Percentiles rank a stretch among this genome's conserved stretches.
Conservation (phyloP, 768 basidiomycete genomes). For the Imleria badia region DNA sequence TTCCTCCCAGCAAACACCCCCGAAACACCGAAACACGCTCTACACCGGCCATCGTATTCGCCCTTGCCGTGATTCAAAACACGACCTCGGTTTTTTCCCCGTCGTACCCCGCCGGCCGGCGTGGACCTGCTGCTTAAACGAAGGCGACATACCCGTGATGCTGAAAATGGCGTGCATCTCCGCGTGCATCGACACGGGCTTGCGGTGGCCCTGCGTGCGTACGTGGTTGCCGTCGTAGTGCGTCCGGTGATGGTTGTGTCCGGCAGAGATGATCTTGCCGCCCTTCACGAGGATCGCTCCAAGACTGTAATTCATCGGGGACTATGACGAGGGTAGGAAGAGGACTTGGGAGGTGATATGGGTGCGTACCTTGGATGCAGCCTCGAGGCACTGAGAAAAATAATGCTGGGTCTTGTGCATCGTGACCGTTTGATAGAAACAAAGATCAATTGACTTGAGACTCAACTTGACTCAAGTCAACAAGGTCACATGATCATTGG, state of each 20-base stretch:
- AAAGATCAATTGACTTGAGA: no score
- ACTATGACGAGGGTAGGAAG: background rate
- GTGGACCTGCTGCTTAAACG: slow-evolving; percentile 6
- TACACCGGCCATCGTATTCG: background rate
- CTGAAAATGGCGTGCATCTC: slow-evolving; percentile 5
- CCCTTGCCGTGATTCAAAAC: background rate
- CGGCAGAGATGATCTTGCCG: background rate
- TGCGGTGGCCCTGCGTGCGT: background rate
- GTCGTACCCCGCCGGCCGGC: background rate
- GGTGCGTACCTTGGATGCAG: background rate
- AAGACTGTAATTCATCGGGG: background rate
- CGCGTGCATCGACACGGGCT: slow-evolving; percentile 2
- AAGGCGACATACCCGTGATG: slow-evolving; percentile 2
- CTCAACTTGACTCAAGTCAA: background rate
- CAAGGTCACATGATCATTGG: background rate
- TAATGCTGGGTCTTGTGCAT: slow-evolving; percentile 5
- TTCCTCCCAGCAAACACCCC: no score
- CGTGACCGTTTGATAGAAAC: background rate
- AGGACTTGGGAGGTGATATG: background rate
- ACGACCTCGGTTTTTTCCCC: background rate
- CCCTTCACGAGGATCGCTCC: slow-evolving; percentile 1
- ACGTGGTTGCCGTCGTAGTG: slow-evolving; percentile 4
- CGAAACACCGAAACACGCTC: background rate
- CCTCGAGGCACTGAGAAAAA: background rate
- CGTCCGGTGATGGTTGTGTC: slow-evolving; percentile 2